Evolutionary conservation across 1,284 basidiomycete species (phyloP), one percentile per base, ranked within the genome.

Genomic region (Naganishia sp.): DNA sequence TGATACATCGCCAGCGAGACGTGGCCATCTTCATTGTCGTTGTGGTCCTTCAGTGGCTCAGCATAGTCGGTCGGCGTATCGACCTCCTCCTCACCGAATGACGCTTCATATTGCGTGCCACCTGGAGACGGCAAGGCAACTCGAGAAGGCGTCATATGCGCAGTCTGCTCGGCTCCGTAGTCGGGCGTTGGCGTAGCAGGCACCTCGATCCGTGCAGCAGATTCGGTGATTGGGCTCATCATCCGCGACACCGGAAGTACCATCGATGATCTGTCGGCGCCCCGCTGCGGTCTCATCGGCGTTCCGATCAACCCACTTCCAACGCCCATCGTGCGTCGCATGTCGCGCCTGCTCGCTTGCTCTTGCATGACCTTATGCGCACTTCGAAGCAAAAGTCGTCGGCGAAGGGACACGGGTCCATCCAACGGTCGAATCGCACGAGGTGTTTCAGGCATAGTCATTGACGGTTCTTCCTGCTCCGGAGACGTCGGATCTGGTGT

Each of bases 351-450:
- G 31, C 64, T 50, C 41, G 60, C 54, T 42, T 68, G 67, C 9
- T 51, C 51, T 55, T 78, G 72, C 75, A 75, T 76, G 5, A 72
- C 73, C 66, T 77, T 78, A 18, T 77, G 70, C 0, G 77, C 77
- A 0, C 76, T 77, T 3, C 74, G 72, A 6, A 79, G 69, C 5
- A 80, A 70, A 1, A 79, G 69, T 2, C 74, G 70, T 55, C 77
- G 74, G 53, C 76, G 72, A 4, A 80, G 71, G 0, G 76, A 75
- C 70, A 71, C 2, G 72, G 68, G 23, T 49, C 69, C 17, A 73
- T 75, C 32, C 71, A 71, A 3, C 73, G 77, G 17, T 74, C 74
- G 13, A 72, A 71, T 53, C 73, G 65, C 17, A 72, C 75, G 41
- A 75, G 67, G 31, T 71, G 69, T 28, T 49, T 49, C 73, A 68